phyloP scores from a whole-genome alignment of 1,139 yeast species.

The Petasospora rhodanensis region DNA sequence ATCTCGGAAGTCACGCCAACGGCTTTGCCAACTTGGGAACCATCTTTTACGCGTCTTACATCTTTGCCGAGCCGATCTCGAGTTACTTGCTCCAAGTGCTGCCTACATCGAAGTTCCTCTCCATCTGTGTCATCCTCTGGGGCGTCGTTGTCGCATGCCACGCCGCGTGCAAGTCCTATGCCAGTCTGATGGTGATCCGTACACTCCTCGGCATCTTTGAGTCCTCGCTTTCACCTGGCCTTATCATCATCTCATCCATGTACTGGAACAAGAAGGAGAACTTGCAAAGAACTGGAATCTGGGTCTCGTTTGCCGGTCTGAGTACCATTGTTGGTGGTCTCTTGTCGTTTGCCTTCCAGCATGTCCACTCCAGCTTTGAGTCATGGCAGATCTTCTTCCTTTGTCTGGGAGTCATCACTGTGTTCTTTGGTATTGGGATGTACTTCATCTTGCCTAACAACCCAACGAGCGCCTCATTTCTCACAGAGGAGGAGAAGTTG shows the following conservation, averaged over 20 bases:
- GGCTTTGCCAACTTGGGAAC: constrained; percentile 56
- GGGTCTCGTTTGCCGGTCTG: constrained; percentile 47
- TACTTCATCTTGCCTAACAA: constrained; percentile 43
- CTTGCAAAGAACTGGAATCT: constrained; percentile 40
- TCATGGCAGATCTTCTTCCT: constrained; percentile 44
- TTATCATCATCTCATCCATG: constrained; percentile 46
- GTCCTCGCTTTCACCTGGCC: constrained; percentile 47
- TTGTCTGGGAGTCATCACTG: constrained; percentile 40
- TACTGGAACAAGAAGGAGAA: constrained; percentile 45
- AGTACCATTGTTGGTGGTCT: constrained; percentile 45
- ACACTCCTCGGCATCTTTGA: constrained; percentile 49
- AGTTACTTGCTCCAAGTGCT: constrained; percentile 42
- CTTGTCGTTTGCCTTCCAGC: constrained; percentile 42
- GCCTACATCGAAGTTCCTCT: constrained; percentile 45
- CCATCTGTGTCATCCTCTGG: constrained; percentile 41
- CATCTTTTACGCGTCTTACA: constrained; percentile 48
- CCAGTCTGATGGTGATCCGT: constrained; percentile 41
- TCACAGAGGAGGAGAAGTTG: constrained; percentile 44
- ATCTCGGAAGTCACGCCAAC: constrained; percentile 31
- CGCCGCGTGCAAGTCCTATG: constrained; percentile 39
- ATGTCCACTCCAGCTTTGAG: constrained; percentile 23
- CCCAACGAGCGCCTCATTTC: constrained; percentile 45
- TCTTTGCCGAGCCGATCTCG: constrained; percentile 51
- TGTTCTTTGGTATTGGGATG: constrained; percentile 43
- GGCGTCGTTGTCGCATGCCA: constrained; percentile 43